Conservation (phyloP, 2,329 filamentous ascomycete species). For the Ustulina deusta region DNA sequence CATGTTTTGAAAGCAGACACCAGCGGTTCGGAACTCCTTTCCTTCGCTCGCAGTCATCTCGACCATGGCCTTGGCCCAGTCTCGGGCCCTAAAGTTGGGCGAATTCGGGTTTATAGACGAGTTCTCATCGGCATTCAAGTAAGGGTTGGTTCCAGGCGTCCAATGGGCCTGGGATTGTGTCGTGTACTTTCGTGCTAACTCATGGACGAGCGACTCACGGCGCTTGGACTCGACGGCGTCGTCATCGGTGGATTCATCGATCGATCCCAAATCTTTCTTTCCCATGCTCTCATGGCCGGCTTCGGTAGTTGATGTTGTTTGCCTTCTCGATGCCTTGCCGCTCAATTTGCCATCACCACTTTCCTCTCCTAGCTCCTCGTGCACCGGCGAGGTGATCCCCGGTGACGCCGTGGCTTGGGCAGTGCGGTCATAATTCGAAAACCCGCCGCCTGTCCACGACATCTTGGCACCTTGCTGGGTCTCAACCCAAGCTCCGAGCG, state of each 20-base stretch:
- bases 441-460: conserved; percentile 58
- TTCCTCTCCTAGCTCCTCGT: conserved; percentile 39
- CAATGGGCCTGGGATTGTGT: conserved; percentile 56
- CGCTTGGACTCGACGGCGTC: conserved; percentile 39
- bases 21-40: conserved; percentile 68
- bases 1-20: conserved; percentile 74
- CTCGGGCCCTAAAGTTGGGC: conserved; percentile 64
- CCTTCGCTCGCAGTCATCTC: conserved; percentile 65
- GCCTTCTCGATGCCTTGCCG: conserved; percentile 19
- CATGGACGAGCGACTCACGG: conserved; percentile 65
- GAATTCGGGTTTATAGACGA: conserved; percentile 67
- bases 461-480: conserved; percentile 47
- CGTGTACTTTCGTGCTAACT: conserved; percentile 68
- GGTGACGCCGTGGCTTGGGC: conserved; percentile 58
- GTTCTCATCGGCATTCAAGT: conserved; percentile 58
- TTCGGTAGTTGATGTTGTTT: conserved; percentile 28
- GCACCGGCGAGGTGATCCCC: conserved; percentile 42
- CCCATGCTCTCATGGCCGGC: conserved; percentile 42
- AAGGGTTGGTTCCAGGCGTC: conserved; percentile 60
- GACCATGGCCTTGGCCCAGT: conserved; percentile 72
- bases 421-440: conserved; percentile 63
- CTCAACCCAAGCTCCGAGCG: conserved; percentile 7
- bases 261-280: conserved; percentile 37
- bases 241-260: conserved; percentile 39
- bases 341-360: neutral